Percentiles rank a stretch among this genome's conserved stretches.
Conservation (phyloP, 805 yeast genomes). For the Teunomyces tritomae region DNA sequence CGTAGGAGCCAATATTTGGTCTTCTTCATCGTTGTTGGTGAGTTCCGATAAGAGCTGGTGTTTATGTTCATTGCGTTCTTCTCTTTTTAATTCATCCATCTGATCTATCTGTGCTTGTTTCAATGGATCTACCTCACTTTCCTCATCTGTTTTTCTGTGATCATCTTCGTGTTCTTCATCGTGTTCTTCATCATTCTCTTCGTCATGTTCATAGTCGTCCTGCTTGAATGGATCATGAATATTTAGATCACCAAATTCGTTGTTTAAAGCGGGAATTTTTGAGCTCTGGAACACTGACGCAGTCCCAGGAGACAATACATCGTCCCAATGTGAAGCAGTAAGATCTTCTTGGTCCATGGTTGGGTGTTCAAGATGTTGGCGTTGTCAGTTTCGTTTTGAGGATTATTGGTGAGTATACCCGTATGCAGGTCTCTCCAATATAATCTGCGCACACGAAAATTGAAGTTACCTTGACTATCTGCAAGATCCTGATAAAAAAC, state of each 20-base stretch:
- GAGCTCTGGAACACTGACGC: background rate
- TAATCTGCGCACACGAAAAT: no score
- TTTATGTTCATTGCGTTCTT: constrained; percentile 30
- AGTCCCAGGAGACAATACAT: constrained; percentile 42
- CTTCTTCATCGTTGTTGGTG: constrained; percentile 27
- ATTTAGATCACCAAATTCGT: constrained; percentile 7
- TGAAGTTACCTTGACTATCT: no score
- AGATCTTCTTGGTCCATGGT: constrained; percentile 48
- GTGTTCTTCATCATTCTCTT: constrained; percentile 9
- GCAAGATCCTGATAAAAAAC: background rate
- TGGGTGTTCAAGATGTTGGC: background rate
- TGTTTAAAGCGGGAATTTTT: constrained; percentile 2
- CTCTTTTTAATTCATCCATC: constrained; percentile 31
- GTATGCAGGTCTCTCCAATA: background rate
- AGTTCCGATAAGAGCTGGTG: constrained; percentile 42
- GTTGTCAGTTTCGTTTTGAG: background rate
- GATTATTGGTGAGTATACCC: background rate
- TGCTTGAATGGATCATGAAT: constrained; percentile 5
- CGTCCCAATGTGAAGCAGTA: constrained; percentile 62
- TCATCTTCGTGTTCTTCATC: background rate
- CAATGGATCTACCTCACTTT: background rate
- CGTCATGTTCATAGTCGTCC: constrained; percentile 15
- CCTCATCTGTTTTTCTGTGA: background rate
- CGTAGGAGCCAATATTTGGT: constrained; percentile 2
- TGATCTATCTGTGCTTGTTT: constrained; percentile 10